phyloP scores from a whole-genome alignment of 2,329 filamentous ascomycete genomes.

The Tolypocladium endophyticum region DNA sequence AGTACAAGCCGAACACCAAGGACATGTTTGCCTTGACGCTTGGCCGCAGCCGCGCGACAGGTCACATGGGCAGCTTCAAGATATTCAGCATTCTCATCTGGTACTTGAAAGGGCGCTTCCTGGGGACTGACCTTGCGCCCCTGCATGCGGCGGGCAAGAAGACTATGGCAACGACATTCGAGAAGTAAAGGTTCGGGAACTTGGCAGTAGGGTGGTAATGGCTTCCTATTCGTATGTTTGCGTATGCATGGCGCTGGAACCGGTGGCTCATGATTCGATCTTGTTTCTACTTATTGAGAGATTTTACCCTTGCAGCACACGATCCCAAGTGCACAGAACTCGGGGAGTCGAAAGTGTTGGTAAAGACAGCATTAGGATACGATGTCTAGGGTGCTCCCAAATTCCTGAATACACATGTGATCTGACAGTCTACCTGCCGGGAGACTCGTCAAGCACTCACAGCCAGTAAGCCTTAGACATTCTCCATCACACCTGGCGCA shows the following conservation, averaged over 20 bases:
- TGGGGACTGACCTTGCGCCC: constrained; percentile 23
- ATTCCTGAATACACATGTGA: too few relatives aligned
- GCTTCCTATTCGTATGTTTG: not conserved
- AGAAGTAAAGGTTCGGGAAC: constrained; percentile 13
- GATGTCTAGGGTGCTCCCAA: too few relatives aligned
- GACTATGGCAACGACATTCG: constrained; percentile 17
- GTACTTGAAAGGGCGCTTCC: constrained; percentile 24
- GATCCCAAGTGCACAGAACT: too few relatives aligned
- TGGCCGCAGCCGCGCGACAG: constrained; percentile 26
- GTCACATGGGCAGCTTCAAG: constrained; percentile 26
- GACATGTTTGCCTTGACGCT: constrained; percentile 25
- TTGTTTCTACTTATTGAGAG: too few relatives aligned
- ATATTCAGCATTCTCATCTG: constrained; percentile 27
- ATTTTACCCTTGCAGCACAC: too few relatives aligned
- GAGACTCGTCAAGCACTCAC: too few relatives aligned
- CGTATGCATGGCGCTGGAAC: not conserved
- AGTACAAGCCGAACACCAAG: constrained; percentile 19
- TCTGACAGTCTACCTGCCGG: too few relatives aligned
- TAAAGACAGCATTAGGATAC: too few relatives aligned
- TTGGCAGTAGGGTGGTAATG: not conserved
- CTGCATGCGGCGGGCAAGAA: constrained; percentile 22
- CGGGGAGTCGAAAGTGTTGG: too few relatives aligned
- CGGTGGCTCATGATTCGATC: too few relatives aligned
- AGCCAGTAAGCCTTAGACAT: constrained; percentile 17
- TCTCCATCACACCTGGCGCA: constrained; percentile 25